Base-by-base conservation (phyloP, 345 rosid genomes). In the Clarkia xantiana region DNA sequence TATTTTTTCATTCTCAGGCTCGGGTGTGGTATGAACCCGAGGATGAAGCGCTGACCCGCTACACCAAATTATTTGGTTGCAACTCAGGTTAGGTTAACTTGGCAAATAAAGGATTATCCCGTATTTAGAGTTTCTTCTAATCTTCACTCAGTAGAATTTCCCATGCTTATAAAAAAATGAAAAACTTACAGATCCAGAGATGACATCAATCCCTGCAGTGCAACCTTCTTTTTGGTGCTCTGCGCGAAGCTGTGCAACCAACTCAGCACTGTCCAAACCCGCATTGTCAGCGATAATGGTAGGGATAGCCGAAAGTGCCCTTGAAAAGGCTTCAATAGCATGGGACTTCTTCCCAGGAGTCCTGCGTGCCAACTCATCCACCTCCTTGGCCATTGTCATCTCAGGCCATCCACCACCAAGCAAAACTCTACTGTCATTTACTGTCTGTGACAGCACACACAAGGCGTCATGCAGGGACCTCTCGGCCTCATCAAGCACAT, bases 401-500 rank as follows among this genome's bases (percentile, higher is more conserved):
- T 91, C 98, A 14, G 98, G 98, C 96, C 98, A 91, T 61, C 98
- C 98, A 55, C 98, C 98, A 55, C 98, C 98, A 22, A 84, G 83
- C 57, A 91, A 62, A 18, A 91, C 96, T 65, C 98, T 72, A 52
- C 78, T 71, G 71, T 91, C 98, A 47, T 81, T 86, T 34, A 91
- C 96, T 0, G 94, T 91, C 70, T 86, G 96, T 22, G 96, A 84
- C 51, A 91, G 89, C 54, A 91, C 98, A 23, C 96, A 86, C 53
- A 91, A 67, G 44, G 98, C 98, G 71, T 91, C 96, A 45, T 91
- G 98, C 44, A 91, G 72, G 61, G 98, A 91, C 65, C 96, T 78
- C 63, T 91, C 98, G 14, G 98, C 98, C 75, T 91, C 98, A 12
- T 91, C 98, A 49, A 91, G 93, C 62, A 91, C 91, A 53, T 91